phyloP scores from a whole-genome alignment of 768 basidiomycete species.

The Suillus ampliporus region DNA sequence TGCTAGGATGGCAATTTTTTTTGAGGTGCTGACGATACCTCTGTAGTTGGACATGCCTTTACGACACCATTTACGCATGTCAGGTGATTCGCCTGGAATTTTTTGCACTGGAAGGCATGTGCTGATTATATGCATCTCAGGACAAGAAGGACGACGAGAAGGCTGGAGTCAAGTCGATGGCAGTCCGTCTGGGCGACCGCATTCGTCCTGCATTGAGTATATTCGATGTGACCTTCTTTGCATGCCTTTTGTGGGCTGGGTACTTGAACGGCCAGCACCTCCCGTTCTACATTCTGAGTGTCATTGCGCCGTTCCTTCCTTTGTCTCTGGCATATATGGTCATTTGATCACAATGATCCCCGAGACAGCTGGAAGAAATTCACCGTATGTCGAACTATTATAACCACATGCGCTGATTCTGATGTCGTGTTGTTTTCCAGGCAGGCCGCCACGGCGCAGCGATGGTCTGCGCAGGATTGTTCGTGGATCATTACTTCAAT shows the following conservation, averaged over 20 bases:
- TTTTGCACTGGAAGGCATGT: constrained; percentile 29
- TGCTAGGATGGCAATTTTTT: background rate
- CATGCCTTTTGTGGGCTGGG: constrained; percentile 57
- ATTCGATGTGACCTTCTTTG: constrained; percentile 59
- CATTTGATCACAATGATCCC: constrained; percentile 4
- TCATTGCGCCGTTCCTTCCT: background rate
- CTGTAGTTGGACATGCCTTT: constrained; percentile 11
- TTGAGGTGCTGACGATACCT: background rate
- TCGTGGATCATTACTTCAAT: background rate
- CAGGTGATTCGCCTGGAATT: constrained; percentile 44
- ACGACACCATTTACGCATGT: constrained; percentile 77
- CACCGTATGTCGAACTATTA: background rate
- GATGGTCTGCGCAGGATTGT: constrained; percentile 1
- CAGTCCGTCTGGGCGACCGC: constrained; percentile 68
- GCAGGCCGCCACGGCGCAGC: background rate
- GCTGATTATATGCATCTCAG: constrained; percentile 79
- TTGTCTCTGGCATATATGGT: constrained; percentile 1
- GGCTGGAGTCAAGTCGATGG: constrained; percentile 78
- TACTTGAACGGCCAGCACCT: constrained; percentile 55
- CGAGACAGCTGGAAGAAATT: constrained; percentile 3
- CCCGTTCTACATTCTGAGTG: constrained; percentile 8
- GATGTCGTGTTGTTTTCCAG: background rate
- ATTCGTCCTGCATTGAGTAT: constrained; percentile 60
- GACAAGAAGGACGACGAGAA: constrained; percentile 77
- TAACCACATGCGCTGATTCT: background rate